phyloP scores from a whole-genome alignment of 495 filamentous ascomycete genomes.

The Niebla homalea region DNA sequence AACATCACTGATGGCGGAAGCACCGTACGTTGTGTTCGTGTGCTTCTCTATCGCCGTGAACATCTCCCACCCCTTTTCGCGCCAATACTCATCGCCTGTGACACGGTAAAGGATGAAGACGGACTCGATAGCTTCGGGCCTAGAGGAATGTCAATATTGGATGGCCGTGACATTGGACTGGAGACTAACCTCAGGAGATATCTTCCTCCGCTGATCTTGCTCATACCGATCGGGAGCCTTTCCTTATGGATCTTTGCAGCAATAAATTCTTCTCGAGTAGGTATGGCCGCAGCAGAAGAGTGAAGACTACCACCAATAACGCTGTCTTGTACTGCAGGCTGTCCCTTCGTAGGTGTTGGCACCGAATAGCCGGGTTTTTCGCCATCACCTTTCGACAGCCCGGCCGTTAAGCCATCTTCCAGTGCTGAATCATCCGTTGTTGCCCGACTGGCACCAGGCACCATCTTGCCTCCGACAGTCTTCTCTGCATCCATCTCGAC shows the following conservation, averaged over 20 bases:
- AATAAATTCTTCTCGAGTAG: slow-evolving; percentile 49
- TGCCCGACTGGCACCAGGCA: too few relatives aligned
- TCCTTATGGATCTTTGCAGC: slow-evolving; percentile 43
- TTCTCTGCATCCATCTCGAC: not conserved
- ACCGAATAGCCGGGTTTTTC: too few relatives aligned
- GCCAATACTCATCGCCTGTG: slow-evolving; percentile 69
- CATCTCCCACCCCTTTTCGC: slow-evolving; percentile 83
- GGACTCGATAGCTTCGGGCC: slow-evolving; percentile 87
- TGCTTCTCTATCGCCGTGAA: slow-evolving; percentile 57
- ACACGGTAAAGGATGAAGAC: slow-evolving; percentile 94
- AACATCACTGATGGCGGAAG: slow-evolving; percentile 66
- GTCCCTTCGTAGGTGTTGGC: too few relatives aligned
- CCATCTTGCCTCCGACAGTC: too few relatives aligned
- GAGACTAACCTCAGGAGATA: slow-evolving; percentile 64
- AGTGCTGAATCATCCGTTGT: too few relatives aligned
- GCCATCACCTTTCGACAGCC: too few relatives aligned
- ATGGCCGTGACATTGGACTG: slow-evolving; percentile 50
- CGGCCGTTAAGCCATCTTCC: too few relatives aligned
- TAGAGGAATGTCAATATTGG: slow-evolving; percentile 18
- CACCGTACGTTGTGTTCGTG: slow-evolving; percentile 52
- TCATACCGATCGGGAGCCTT: slow-evolving; percentile 53
- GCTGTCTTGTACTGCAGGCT: too few relatives aligned
- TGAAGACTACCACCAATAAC: too few relatives aligned
- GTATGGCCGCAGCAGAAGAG: slow-evolving; percentile 5
- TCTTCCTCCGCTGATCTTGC: slow-evolving; percentile 38